Base-by-base conservation (phyloP, 148 eudicot species). In the Salicornia ramosissima region DNA sequence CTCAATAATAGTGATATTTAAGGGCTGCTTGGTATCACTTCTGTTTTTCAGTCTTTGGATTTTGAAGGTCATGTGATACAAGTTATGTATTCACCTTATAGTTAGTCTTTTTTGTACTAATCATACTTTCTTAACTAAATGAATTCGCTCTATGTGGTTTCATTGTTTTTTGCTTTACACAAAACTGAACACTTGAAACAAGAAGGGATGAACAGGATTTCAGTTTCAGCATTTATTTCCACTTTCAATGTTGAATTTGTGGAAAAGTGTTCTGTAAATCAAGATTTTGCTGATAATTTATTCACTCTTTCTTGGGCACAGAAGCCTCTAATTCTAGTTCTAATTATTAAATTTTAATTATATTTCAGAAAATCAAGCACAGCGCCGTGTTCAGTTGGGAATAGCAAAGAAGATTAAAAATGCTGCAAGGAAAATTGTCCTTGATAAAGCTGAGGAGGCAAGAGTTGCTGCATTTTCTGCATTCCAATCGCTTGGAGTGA, bases 361-460 rank as follows among this genome's bases (percentile, higher is more conserved):
- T 43, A 55, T 59, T 68, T 30, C 68, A 70, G 84, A 82, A 79
- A 83, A 82, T 79, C 45, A 75, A 31, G 90, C 88, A 69, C 99
- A 94, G 78, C 71, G 85, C 51, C 86, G 90, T 73, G 75, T 87
- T 59, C 97, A 90, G 36, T 51, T 90, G 78, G 97, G 99, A 79
- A 78, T 88, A 68, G 96, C 92, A 19, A 94, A 94, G 84, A 94
- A 94, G 79, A 90, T 94, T 70, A 94, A 88, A 81, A 88, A 94
- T 74, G 97, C 87, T 73, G 97, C 99, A 26, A 84, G 99, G 24
- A 94, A 85, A 85, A 88, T 94, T 68, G 92, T 94, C 65, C 86
- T 94, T 56, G 99, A 87, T 33, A 94, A 94, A 86, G 99, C 99
- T 80, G 99, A 94, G 79, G 99, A 94, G 83, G 99, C 99, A 43